These are phyloP conservation scores for Endocalyx cinctus DNA, from an alignment of 2,329 filamentous ascomycete species.

Conservation along the genomic window DNA sequence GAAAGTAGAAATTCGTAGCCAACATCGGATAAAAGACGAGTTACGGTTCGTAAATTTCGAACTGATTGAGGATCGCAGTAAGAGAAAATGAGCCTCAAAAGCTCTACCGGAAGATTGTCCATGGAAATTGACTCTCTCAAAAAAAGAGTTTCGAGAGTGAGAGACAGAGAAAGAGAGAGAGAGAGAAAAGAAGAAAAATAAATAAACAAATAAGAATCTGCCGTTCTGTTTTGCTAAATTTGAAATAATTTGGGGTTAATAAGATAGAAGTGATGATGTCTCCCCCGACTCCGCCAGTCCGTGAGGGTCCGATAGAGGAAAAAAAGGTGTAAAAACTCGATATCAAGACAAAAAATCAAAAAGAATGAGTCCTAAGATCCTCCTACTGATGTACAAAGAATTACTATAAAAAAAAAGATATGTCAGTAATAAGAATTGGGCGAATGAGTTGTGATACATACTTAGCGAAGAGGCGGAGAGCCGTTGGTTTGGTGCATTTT, in stretches of 20 bases:
- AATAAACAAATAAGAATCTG: slow-evolving; percentile 8
- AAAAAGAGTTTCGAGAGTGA: no score
- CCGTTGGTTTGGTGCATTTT: slow-evolving; percentile 15
- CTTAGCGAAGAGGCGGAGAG: slow-evolving; percentile 24
- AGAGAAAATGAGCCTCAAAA: slow-evolving; percentile 38
- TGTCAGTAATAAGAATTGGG: no score
- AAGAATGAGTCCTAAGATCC: slow-evolving; percentile 12
- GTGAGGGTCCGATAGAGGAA: slow-evolving; percentile 22
- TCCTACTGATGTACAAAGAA: slow-evolving; percentile 9
- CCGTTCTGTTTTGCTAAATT: no score
- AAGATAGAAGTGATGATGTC: no score
- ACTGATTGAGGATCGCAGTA: slow-evolving; percentile 35
- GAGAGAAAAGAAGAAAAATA: slow-evolving; percentile 3
- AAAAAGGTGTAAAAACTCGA: slow-evolving; percentile 11
- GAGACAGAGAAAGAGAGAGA: slow-evolving; percentile 5
- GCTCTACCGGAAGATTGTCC: slow-evolving; percentile 34
- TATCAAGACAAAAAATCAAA: slow-evolving; percentile 10
- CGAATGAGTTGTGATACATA: no score
- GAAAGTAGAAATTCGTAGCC: slow-evolving; percentile 39
- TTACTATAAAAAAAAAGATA: slow-evolving; percentile 16
- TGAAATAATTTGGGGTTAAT: no score
- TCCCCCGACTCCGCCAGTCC: no score
- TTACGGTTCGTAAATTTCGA: slow-evolving; percentile 36
- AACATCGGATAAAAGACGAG: slow-evolving; percentile 33
- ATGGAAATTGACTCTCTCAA: no score